Evolutionary conservation across 2,329 filamentous ascomycete genomes (phyloP), one percentile per base, ranked within the genome.

Genomic region (Helicocarpus griseus): DNA sequence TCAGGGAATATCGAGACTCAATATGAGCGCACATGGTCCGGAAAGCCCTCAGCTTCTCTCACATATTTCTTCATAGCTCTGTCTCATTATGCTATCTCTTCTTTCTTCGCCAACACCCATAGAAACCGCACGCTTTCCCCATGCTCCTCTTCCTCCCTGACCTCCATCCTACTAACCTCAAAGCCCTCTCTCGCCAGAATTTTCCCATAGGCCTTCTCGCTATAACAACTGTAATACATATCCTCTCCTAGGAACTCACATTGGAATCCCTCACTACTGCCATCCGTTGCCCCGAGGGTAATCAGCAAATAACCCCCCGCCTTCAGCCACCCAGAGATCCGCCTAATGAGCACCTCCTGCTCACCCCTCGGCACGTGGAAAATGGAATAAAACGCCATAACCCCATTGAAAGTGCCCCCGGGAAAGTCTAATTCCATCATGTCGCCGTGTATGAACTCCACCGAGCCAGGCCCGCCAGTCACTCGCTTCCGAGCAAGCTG

Each of bases 281-380:
- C 61, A 2, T 59, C 66, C 14, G 73, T 51, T 69, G 69, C 73
- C 4, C 56, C 49, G 11, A 80, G 74, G 56, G 76, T 79, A 6
- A 67, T 70, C 24, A 82, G 68, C 21, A 81, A 55, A 35, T 65
- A 65, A 1, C 78, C 78, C 0, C 75, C 77, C 0, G 74, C 73
- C 56, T 70, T 74, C 35, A 82, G 59, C 79, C 78, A 82, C 5
- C 36, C 40, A 0, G 53, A 57, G 21, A 53, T 56, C 35, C 70
- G 67, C n/a, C 49, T 35, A 21, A 81, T 56, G 51, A 81, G 66
- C 21, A 62, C 61, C 0, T 56, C 62, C 62, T 81, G 78, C 58
- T 81, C 77, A 1, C 64, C 63, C 5, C 71, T 69, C 1, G 77
- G 76, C 4, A 82, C 68, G 56, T 81, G 79, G 48, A 80, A 74